Evolutionary conservation across 495 filamentous ascomycete genomes (phyloP).

Genomic region (Aspergillus bridgeri): DNA sequence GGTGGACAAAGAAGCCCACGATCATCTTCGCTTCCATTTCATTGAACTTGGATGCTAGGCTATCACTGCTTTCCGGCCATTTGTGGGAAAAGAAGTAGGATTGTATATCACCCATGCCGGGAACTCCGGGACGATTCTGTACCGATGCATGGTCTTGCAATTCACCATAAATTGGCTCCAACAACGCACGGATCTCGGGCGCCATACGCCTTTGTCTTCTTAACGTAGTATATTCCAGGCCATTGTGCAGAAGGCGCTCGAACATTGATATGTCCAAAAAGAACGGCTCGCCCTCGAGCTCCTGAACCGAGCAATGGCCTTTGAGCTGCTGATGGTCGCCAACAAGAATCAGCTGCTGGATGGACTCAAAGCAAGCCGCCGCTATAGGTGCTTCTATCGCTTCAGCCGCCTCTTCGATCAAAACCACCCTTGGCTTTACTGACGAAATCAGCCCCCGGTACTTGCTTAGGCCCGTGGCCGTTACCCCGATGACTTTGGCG

Average conservation of each 20-base stretch:
- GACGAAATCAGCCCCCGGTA: slow-evolving; percentile 72
- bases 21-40: slow-evolving; percentile 75
- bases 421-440: slow-evolving; percentile 60
- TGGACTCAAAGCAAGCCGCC: slow-evolving; percentile 59
- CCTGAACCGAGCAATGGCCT: slow-evolving; percentile 54
- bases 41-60: slow-evolving; percentile 69
- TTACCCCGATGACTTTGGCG: slow-evolving; percentile 67
- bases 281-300: slow-evolving; percentile 55
- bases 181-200: slow-evolving; percentile 61
- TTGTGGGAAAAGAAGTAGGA: slow-evolving; percentile 71
- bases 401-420: slow-evolving; percentile 78
- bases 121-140: slow-evolving; percentile 53
- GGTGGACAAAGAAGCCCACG: slow-evolving; percentile 65
- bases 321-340: slow-evolving; percentile 75
- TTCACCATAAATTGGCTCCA: slow-evolving; percentile 63
- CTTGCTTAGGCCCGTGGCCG: slow-evolving; percentile 84
- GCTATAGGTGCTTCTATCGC: slow-evolving; percentile 64
- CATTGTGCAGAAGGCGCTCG: slow-evolving; percentile 71
- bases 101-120: slow-evolving; percentile 73
- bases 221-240: slow-evolving; percentile 59
- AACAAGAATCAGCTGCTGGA: slow-evolving; percentile 72
- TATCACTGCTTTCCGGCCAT: slow-evolving; percentile 63
- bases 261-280: slow-evolving; percentile 67
- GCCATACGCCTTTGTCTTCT: slow-evolving; percentile 67
- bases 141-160: slow-evolving; percentile 72